Evolutionary conservation across 345 rosid species (phyloP).

Genomic region (Moricandia moricandioides): DNA sequence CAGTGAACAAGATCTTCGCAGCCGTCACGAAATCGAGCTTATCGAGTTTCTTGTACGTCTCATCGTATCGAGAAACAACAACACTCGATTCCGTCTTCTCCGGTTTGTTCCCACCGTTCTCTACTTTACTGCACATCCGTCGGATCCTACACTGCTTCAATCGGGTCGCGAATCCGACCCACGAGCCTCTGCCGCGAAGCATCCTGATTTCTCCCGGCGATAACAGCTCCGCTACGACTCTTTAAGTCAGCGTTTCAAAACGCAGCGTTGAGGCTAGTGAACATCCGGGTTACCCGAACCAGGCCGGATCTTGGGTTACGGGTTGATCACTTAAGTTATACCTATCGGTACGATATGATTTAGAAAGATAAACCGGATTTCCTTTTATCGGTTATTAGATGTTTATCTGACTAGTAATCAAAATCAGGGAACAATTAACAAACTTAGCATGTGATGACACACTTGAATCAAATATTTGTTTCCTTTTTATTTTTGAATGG

Average conservation of each 20-base stretch:
- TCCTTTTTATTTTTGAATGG: not conserved
- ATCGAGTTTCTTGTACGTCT: constrained; percentile 60
- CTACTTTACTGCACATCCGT: constrained; percentile 32
- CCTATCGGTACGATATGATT: not conserved
- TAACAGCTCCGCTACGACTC: not conserved
- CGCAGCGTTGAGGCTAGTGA: constrained; percentile 1
- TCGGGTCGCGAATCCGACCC: constrained; percentile 35
- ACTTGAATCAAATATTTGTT: not conserved
- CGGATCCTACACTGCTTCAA: constrained; percentile 22
- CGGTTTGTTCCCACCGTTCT: constrained; percentile 27
- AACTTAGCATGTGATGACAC: not conserved
- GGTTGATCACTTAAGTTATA: not conserved
- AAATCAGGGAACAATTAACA: not conserved
- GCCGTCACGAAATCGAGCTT: constrained; percentile 79
- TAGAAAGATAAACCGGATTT: not conserved
- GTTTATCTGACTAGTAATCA: not conserved
- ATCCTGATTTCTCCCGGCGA: constrained; percentile 35
- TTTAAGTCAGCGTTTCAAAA: constrained; percentile 12
- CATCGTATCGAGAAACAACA: constrained; percentile 47
- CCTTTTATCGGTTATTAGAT: not conserved
- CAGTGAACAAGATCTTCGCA: constrained; percentile 68
- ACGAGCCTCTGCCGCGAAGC: constrained; percentile 45
- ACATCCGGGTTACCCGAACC: not conserved
- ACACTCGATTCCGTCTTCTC: constrained; percentile 45
- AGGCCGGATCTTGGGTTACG: not conserved